Evolutionary conservation across 2,329 filamentous ascomycete genomes (phyloP), one percentile per base, ranked within the genome.

Genomic region (Fusarium azukiicola): DNA sequence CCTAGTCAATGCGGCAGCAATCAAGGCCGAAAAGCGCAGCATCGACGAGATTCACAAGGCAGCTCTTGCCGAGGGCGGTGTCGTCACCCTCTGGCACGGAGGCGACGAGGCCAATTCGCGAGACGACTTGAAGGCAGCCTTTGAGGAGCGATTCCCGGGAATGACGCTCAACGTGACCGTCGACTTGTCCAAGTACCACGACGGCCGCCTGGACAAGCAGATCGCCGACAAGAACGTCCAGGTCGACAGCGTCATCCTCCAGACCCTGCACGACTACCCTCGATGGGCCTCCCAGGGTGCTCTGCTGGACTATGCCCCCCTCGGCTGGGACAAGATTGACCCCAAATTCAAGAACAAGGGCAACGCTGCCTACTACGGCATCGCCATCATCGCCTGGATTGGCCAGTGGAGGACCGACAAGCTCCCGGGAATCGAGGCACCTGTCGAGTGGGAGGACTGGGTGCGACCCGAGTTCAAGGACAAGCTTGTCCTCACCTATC

Each of bases 101-200:
- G 90, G 90, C 17, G 90, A 91, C 42, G 89, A 91, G 73, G 76
- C 77, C 27, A 82, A 79, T 52, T 87, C 89, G 66, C 87, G 87
- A 52, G 80, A 88, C 69, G 40, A 17, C 5, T 74, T 91, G 12
- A 91, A 89, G 79, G 52, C 82, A 5, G 85, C 86, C 2, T 92
- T 91, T 74, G 89, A 91, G 74, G 75, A 80, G 3, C 84, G 85
- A 1, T 93, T 92, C 77, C 91, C 91, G 0, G 87, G 87, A 11
- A 88, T 92, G 72, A 90, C 87, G 6, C 87, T 93, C 19, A 91
- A 93, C 77, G 67, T 92, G 47, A 92, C 91, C 0, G 90, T 92
- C 50, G 91, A 92, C 74, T 80, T 93, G 0, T 92, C 91, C 73
- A 93, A 93, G 79, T 93, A 93, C 75, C 91, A 91, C 77, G 89